Evolutionary conservation across 805 yeast species (phyloP), one percentile per base, ranked within the genome.

Genomic region (Lipomyces japonicus): DNA sequence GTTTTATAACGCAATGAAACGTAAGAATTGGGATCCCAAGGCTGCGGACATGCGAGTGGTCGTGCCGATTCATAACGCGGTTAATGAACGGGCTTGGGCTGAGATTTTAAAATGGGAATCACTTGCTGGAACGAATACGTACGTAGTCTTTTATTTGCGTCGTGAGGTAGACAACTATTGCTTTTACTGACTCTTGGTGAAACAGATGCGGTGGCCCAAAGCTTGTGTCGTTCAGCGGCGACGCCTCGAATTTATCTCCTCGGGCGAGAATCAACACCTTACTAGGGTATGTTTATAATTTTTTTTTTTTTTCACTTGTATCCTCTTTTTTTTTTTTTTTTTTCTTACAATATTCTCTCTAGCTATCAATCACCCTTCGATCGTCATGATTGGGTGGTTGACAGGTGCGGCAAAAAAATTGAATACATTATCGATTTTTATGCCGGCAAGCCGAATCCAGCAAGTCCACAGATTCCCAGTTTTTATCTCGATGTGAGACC

Each of bases 361-460:
- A 49, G 53, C 14, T 74, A 78, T 50, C 81, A 80, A 43, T 77
- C 77, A 54, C 98, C 98, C 0, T 91, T 91, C 69, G 98, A 91
- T 68, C 77, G 98, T 61, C 98, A 91, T 65, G 98, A 91, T 68
- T 91, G 98, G 98, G 73, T 77, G 4, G 76, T 91, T 9, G 81
- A 85, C 61, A 72, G 97, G 46, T 87, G 96, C 67, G 97, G 97
- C 2, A 76, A 71, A 21, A 75, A 77, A 44, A 76, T 91, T 19
- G 96, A 88, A 42, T 91, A 91, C 62, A 97, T 91, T 39, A 91
- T 91, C 62, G 98, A 91, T 67, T 91, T 89, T 65, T 91, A 91
- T 68, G 66, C 79, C 10, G 83, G 84, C 4, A 76, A 75, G 46
- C 74, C 80, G 6, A 71, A 72, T 48, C 74, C 77, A 3, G 48